phyloP scores from a whole-genome alignment of 352 stramenopile genomes.

The Hyaloperonospora arabidopsidis region DNA sequence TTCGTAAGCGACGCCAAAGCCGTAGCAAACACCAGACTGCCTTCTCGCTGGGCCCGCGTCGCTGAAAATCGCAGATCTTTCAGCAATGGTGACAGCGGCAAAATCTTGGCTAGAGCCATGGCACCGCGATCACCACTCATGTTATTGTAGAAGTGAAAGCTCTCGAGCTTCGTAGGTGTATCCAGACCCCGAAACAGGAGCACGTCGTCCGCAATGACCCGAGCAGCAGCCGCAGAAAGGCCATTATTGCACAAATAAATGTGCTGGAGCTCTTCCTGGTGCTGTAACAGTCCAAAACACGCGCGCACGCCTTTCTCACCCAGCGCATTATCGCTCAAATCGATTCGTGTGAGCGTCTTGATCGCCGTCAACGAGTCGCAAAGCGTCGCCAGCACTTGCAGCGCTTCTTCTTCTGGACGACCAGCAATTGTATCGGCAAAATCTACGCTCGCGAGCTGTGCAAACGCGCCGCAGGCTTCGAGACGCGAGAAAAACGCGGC shows the following conservation, averaged over 20 bases:
- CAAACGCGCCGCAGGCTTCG: slow-evolving; percentile 41
- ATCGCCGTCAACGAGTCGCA: slow-evolving; percentile 60
- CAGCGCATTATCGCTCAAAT: slow-evolving; percentile 93
- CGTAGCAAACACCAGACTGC: slow-evolving; percentile 83
- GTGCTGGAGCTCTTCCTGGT: slow-evolving; percentile 68
- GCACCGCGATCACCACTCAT: slow-evolving; percentile 93
- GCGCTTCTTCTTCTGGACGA: slow-evolving; percentile 70
- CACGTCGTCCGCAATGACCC: slow-evolving; percentile 82
- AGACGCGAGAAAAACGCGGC: slow-evolving; percentile 60
- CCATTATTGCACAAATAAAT: slow-evolving; percentile 94
- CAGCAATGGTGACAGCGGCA: slow-evolving; percentile 79
- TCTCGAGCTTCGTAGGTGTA: slow-evolving; percentile 78
- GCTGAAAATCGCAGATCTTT: slow-evolving; percentile 91
- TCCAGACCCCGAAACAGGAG: slow-evolving; percentile 67
- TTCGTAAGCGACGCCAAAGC: slow-evolving; percentile 57
- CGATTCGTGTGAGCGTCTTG: slow-evolving; percentile 74
- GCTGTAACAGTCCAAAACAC: slow-evolving; percentile 80
- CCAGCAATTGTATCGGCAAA: slow-evolving; percentile 85
- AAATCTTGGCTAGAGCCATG: slow-evolving; percentile 76
- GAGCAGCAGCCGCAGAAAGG: slow-evolving; percentile 84
- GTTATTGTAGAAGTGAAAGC: slow-evolving; percentile 96
- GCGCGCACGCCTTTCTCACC: slow-evolving; percentile 90
- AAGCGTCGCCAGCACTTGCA: slow-evolving; percentile 74
- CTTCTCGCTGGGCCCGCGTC: slow-evolving; percentile 80
- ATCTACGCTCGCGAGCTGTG: slow-evolving; percentile 62